Conservation (phyloP, 2,329 filamentous ascomycete genomes). For the Cercospora nicotianae region DNA sequence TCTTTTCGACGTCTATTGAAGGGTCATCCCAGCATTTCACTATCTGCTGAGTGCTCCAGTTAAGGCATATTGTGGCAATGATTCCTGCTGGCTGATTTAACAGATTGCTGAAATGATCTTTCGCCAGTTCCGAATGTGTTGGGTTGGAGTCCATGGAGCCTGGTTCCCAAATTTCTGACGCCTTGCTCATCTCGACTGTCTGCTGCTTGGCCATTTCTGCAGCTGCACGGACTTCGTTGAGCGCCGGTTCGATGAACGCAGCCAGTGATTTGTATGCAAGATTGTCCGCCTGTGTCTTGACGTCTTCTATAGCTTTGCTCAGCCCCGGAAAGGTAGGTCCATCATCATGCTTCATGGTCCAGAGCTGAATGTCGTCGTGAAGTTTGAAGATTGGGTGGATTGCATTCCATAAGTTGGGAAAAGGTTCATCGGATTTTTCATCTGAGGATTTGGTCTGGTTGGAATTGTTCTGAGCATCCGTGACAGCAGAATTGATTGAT, state of each 20-base stretch:
- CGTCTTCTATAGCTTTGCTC: slow-evolving; percentile 8
- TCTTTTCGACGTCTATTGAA: background rate
- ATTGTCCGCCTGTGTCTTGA: slow-evolving; percentile 6
- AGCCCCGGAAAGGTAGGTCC: slow-evolving; percentile 4
- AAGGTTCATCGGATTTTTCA: background rate
- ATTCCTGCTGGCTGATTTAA: slow-evolving; percentile 79
- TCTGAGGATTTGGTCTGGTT: background rate
- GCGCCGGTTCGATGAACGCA: slow-evolving; percentile 74
- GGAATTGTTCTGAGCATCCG: background rate
- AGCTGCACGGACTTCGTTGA: slow-evolving; percentile 76
- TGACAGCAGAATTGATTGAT: background rate
- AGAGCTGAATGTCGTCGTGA: slow-evolving; percentile 76
- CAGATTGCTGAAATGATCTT: slow-evolving; percentile 82
- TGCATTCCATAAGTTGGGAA: slow-evolving; percentile 63
- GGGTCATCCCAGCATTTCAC: slow-evolving; percentile 4
- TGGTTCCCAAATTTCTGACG: slow-evolving; percentile 35
- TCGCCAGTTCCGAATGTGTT: slow-evolving; percentile 79
- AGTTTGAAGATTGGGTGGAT: slow-evolving; percentile 86
- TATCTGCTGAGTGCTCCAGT: slow-evolving; percentile 1
- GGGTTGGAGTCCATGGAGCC: slow-evolving; percentile 78
- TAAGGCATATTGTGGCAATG: background rate
- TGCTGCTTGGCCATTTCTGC: slow-evolving; percentile 68
- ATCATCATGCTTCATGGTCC: slow-evolving; percentile 5
- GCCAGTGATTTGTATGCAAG: slow-evolving; percentile 7
- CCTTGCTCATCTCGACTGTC: background rate